These are phyloP conservation scores for Serendipita vermifera DNA, from an alignment of 768 basidiomycete species.

Conservation along the genomic window DNA sequence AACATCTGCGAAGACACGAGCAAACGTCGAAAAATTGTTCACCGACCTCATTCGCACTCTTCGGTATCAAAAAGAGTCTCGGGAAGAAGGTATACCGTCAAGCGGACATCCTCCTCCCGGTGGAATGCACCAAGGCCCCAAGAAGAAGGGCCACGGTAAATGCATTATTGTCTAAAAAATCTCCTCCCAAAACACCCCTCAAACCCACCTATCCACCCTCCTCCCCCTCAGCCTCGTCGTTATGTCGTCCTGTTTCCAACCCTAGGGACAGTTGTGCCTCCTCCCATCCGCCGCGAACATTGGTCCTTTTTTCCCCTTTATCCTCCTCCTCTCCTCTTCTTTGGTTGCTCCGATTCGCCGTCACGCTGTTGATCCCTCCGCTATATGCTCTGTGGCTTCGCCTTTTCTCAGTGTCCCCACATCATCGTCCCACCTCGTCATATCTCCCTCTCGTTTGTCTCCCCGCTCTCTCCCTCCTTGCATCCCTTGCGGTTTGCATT, in stretches of 20 bases:
- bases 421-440: constrained; percentile 2
- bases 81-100: neutral
- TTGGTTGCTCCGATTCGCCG: neutral
- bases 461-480: neutral
- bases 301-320: neutral
- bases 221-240: neutral
- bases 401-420: neutral
- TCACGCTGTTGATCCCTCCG: constrained; percentile 17
- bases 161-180: constrained; percentile 73
- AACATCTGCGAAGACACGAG: constrained; percentile 89
- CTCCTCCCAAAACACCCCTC: constrained; percentile 20
- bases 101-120: constrained; percentile 19
- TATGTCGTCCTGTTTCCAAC: neutral
- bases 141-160: constrained; percentile 38
- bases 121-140: constrained; percentile 30
- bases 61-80: constrained; percentile 26
- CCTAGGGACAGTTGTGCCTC: neutral
- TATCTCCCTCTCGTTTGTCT: neutral
- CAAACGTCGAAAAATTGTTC: constrained; percentile 85
- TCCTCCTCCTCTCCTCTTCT: neutral
- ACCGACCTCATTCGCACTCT: constrained; percentile 73
- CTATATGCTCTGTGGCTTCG: constrained; percentile 16
- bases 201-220: neutral
- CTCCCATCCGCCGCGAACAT: neutral
- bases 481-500: neutral